Conservation (phyloP, 495 filamentous ascomycete genomes). For the Neurospora sublineolata region DNA sequence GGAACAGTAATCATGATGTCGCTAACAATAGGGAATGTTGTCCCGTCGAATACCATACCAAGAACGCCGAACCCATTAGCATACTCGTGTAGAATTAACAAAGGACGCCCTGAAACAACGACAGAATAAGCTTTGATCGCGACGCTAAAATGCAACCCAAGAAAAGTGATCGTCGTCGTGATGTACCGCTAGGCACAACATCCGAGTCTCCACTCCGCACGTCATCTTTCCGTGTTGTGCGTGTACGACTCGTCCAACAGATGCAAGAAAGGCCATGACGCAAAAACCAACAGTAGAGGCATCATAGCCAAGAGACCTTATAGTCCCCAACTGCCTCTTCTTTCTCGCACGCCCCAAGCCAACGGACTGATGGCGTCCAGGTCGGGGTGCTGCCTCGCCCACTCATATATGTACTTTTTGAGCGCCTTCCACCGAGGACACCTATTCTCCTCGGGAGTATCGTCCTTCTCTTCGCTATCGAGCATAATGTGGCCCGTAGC, state of each 20-base stretch:
- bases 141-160: not conserved
- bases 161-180: not conserved
- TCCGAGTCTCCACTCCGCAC: not conserved
- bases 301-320: conserved; percentile 17
- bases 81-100: not conserved
- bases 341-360: conserved; percentile 60
- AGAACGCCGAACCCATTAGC: not conserved
- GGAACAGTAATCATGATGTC: not conserved
- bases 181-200: not conserved
- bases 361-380: conserved; percentile 45
- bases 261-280: conserved; percentile 2
- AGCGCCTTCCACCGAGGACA: conserved; percentile 69
- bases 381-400: conserved; percentile 66
- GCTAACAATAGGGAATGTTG: not conserved
- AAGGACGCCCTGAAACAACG: not conserved
- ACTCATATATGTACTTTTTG: conserved; percentile 69
- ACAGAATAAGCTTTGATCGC: not conserved
- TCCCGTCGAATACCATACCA: not conserved
- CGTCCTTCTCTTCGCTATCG: conserved; percentile 25
- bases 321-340: conserved; percentile 77
- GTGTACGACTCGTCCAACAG: not conserved
- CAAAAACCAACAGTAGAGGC: not conserved
- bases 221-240: not conserved
- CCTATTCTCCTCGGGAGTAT: conserved; percentile 27
- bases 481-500: conserved; percentile 26